A percentile compares a stretch with the other conserved stretches of the same genome.
Evolutionary conservation across 371 early-diverging fungal species (phyloP).

Genomic region (Polyrhizophydium stewartii): DNA sequence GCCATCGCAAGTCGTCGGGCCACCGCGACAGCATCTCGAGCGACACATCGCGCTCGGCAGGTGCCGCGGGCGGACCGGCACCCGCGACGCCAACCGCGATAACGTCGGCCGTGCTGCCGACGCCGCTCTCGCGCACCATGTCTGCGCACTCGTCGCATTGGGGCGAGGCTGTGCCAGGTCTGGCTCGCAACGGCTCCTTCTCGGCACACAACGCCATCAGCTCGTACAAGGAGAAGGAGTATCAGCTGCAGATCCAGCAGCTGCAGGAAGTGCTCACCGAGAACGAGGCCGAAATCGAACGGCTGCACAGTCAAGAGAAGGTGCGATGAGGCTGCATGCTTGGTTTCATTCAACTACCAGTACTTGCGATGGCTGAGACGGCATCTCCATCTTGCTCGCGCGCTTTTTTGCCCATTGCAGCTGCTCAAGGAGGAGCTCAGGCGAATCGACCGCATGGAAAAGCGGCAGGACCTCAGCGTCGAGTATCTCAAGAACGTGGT

Average conservation of each 20-base stretch:
- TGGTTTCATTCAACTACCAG: not conserved
- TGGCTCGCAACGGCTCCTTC: not conserved
- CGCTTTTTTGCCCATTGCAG: too few species aligned
- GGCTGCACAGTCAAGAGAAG: conserved; percentile 18
- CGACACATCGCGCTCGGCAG: too few species aligned
- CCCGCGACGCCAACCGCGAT: too few species aligned
- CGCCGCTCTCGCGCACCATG: too few species aligned
- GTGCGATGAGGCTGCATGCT: conserved; percentile 1
- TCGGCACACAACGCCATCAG: not conserved
- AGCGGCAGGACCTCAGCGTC: conserved; percentile 21
- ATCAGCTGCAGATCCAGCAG: conserved; percentile 20
- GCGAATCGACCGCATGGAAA: conserved; percentile 20
- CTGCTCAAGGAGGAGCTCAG: conserved; percentile 28
- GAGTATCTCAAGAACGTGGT: conserved; percentile 34
- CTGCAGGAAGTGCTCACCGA: conserved; percentile 24
- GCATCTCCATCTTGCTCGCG: too few species aligned
- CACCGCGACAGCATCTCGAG: too few species aligned
- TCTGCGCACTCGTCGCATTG: too few species aligned
- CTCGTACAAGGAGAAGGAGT: conserved; percentile 18
- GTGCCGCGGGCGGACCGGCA: too few species aligned
- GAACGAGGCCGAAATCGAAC: conserved; percentile 21
- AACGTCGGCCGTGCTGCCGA: too few species aligned
- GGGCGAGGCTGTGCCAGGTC: too few species aligned
- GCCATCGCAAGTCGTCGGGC: too few species aligned
- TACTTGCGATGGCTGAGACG: not conserved